Conservation (phyloP, 345 rosid species). For the Aurinia saxatilis region DNA sequence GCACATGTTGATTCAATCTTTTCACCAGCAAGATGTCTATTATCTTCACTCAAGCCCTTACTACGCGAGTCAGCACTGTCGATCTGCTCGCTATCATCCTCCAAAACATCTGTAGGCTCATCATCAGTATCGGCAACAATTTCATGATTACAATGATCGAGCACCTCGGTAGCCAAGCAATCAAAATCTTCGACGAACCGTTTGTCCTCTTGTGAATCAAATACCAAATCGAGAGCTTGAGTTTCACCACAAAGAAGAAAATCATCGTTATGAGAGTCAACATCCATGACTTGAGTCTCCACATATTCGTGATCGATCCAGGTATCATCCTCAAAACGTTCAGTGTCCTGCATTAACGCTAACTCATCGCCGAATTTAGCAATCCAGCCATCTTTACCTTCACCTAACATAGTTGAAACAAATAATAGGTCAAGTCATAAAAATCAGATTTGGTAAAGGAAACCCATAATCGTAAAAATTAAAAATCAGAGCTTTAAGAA, state of each 20-base stretch:
- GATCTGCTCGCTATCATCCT: constrained; percentile 24
- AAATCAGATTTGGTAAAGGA: too few species aligned
- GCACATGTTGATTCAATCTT: constrained; percentile 18
- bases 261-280: constrained; percentile 22
- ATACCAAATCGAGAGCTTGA: constrained; percentile 29
- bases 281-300: constrained; percentile 35
- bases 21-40: constrained; percentile 1
- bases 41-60: constrained; percentile 20
- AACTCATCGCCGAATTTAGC: not conserved
- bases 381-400: constrained; percentile 11
- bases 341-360: constrained; percentile 1
- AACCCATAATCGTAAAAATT: not conserved
- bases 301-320: constrained; percentile 12
- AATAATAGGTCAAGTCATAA: not conserved
- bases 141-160: constrained; percentile 14
- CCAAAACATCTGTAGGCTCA: constrained; percentile 52
- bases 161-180: constrained; percentile 27
- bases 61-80: constrained; percentile 28
- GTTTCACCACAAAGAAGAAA: constrained; percentile 31
- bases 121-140: constrained; percentile 33
- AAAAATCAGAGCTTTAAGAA: not conserved
- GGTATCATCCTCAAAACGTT: constrained; percentile 23
- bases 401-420: constrained; percentile 4
- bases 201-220: constrained; percentile 26
- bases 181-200: constrained; percentile 18